Conservation (phyloP, 495 filamentous ascomycete genomes). For the Hypoxylon cercidicola region DNA sequence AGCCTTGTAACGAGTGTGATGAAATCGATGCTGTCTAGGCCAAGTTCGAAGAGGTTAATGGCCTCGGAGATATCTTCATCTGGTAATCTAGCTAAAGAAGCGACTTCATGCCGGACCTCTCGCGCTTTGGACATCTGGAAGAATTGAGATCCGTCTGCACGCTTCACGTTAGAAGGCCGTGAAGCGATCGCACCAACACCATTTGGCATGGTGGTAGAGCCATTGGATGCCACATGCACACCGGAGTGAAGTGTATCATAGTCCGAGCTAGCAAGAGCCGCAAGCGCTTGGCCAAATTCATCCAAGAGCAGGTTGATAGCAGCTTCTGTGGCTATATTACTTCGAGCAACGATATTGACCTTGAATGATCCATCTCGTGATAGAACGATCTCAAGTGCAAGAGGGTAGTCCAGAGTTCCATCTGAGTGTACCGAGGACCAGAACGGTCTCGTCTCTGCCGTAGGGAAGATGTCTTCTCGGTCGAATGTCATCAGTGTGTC, state of each 20-base stretch:
- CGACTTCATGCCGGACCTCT: slow-evolving; percentile 67
- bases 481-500: slow-evolving; percentile 91
- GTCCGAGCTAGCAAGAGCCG: slow-evolving; percentile 33
- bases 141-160: slow-evolving; percentile 47
- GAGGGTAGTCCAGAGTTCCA: slow-evolving; percentile 70
- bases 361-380: slow-evolving; percentile 54
- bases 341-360: slow-evolving; percentile 65
- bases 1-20: slow-evolving; percentile 75
- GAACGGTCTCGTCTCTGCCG: slow-evolving; percentile 47
- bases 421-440: slow-evolving; percentile 66
- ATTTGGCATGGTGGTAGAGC: not conserved
- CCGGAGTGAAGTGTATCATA: slow-evolving; percentile 11
- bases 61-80: slow-evolving; percentile 59
- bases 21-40: slow-evolving; percentile 75
- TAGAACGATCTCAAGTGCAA: slow-evolving; percentile 77
- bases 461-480: slow-evolving; percentile 48
- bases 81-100: slow-evolving; percentile 64
- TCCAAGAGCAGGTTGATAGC: slow-evolving; percentile 51
- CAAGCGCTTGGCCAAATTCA: slow-evolving; percentile 50
- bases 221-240: not conserved
- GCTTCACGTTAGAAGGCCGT: not conserved
- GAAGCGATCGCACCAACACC: not conserved
- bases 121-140: slow-evolving; percentile 63
- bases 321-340: slow-evolving; percentile 45
- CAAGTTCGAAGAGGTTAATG: slow-evolving; percentile 70